phyloP scores from a whole-genome alignment of 2,329 filamentous ascomycete genomes.

The Epichloe festucae region DNA sequence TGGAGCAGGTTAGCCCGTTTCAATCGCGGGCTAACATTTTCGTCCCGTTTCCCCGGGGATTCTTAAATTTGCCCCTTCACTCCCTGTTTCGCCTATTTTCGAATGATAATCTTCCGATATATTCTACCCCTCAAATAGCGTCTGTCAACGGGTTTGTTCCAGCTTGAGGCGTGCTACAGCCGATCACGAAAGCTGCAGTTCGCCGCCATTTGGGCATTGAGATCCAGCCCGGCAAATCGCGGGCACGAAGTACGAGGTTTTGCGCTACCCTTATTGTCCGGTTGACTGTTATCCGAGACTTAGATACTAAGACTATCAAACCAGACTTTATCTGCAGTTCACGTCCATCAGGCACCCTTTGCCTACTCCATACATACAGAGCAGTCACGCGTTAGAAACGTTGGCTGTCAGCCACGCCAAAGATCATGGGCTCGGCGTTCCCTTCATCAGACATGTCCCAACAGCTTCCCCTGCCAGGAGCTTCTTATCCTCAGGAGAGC shows the following conservation, averaged over 20 bases:
- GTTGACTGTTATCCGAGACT: not conserved
- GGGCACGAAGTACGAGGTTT: not conserved
- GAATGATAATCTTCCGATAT: not conserved
- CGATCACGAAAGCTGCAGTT: not conserved
- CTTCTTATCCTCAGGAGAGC: conserved; percentile 13
- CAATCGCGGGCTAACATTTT: not conserved
- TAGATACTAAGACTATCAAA: too few relatives aligned
- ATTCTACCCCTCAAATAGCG: too few relatives aligned
- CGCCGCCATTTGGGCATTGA: not conserved
- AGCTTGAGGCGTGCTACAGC: not conserved
- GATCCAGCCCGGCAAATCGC: not conserved
- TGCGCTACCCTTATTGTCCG: not conserved
- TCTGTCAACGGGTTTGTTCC: too few relatives aligned
- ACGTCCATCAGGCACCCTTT: not conserved
- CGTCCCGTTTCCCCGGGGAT: not conserved
- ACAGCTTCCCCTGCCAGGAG: conserved; percentile 15
- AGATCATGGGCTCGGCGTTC: conserved; percentile 20
- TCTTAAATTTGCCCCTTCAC: not conserved
- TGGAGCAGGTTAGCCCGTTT: not conserved
- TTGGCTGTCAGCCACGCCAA: not conserved
- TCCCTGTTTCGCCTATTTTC: not conserved
- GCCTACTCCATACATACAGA: not conserved
- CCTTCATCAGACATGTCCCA: conserved; percentile 18
- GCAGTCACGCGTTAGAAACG: not conserved
- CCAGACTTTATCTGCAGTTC: not conserved